These are phyloP conservation scores for Aleurites moluccanus DNA, from an alignment of 441 rosid species.

Conservation along the genomic window DNA sequence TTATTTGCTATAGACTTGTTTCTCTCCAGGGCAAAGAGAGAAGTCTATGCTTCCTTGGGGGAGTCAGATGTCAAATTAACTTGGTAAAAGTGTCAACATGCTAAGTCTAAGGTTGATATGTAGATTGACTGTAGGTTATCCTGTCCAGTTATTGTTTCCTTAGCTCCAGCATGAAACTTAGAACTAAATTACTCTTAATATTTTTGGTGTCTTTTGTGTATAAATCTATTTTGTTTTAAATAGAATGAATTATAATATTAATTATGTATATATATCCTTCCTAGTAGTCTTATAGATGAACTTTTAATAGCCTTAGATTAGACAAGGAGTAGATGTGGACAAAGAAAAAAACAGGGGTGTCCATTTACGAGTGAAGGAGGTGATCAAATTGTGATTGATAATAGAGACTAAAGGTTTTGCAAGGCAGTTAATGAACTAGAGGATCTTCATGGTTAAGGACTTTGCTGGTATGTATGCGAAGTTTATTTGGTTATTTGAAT, in stretches of 20 bases:
- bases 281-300: neutral
- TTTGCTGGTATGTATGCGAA: neutral
- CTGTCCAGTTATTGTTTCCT: neutral
- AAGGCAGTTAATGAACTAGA: neutral
- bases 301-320: neutral
- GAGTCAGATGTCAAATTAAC: conserved; percentile 7
- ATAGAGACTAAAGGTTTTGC: neutral
- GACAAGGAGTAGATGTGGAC: neutral
- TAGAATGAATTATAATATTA: neutral
- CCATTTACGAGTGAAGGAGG: neutral
- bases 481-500: neutral
- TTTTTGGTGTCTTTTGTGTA: neutral
- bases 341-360: no score
- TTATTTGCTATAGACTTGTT: conserved; percentile 17
- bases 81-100: conserved; percentile 15
- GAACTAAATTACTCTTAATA: neutral
- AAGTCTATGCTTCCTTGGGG: conserved; percentile 1
- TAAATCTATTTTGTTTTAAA: neutral
- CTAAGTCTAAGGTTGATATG: neutral
- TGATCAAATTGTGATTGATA: neutral
- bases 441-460: neutral
- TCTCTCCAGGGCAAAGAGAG: conserved; percentile 15
- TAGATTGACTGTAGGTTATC: conserved; percentile 1
- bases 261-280: neutral
- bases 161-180: neutral